phyloP scores from a whole-genome alignment of 2,329 filamentous ascomycete genomes.

The Colletotrichum limetticola region DNA sequence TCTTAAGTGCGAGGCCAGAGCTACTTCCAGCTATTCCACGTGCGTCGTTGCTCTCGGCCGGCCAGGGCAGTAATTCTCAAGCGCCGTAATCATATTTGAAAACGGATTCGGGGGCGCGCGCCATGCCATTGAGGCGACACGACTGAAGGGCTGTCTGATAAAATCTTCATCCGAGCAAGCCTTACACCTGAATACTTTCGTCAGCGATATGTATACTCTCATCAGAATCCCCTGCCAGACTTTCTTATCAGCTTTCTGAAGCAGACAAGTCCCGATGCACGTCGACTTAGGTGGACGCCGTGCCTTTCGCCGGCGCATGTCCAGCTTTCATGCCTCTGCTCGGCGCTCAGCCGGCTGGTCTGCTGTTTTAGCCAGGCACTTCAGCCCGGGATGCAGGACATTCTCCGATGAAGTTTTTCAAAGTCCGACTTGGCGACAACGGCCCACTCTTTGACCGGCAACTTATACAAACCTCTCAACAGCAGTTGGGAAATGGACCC shows the following conservation, averaged over 20 bases:
- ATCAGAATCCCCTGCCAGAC: not conserved
- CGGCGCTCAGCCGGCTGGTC: not conserved
- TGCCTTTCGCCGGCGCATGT: not conserved
- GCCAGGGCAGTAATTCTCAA: not conserved
- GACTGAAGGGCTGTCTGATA: not conserved
- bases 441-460: not conserved
- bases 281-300: not conserved
- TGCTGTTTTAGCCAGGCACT: not conserved
- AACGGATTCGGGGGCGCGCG: not conserved
- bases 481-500: not conserved
- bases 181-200: not conserved
- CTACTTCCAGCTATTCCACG: not conserved
- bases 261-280: constrained; percentile 20
- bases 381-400: not conserved
- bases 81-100: not conserved
- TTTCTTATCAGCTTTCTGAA: constrained; percentile 14
- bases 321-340: not conserved
- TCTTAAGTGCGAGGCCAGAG: not conserved
- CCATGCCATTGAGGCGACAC: not conserved
- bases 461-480: not conserved
- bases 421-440: not conserved
- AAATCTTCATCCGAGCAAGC: not conserved
- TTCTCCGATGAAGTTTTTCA: not conserved
- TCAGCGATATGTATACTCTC: not conserved
- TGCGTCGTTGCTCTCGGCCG: not conserved